phyloP scores from a whole-genome alignment of 1,139 yeast species.

The Sugiyamaella grinbergsii region DNA sequence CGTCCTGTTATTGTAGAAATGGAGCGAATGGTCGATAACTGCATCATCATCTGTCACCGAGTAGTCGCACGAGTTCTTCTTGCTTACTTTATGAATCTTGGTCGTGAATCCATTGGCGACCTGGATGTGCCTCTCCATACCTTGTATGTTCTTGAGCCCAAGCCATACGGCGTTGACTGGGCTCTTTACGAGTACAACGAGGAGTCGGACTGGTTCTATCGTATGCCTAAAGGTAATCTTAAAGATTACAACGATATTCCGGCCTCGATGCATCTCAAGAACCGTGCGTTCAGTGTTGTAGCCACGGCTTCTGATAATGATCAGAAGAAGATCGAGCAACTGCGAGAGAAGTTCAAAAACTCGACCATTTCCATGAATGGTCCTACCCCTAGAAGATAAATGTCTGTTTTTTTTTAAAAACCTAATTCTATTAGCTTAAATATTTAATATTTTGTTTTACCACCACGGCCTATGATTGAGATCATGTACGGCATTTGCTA shows the following conservation, averaged over 20 bases:
- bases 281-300: slow-evolving; percentile 35
- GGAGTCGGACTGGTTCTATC: slow-evolving; percentile 70
- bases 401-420: too few species aligned
- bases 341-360: slow-evolving; percentile 19
- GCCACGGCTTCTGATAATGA: slow-evolving; percentile 29
- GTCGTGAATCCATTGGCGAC: slow-evolving; percentile 80
- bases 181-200: slow-evolving; percentile 85
- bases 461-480: too few species aligned
- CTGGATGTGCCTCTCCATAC: slow-evolving; percentile 92
- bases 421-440: slow-evolving; percentile 1
- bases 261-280: slow-evolving; percentile 28
- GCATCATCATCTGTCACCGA: slow-evolving; percentile 80
- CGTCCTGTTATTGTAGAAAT: slow-evolving; percentile 90
- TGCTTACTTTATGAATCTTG: slow-evolving; percentile 86
- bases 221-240: slow-evolving; percentile 50
- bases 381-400: slow-evolving; percentile 13
- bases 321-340: slow-evolving; percentile 22
- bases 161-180: slow-evolving; percentile 95
- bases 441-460: slow-evolving; percentile 14
- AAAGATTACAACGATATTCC: slow-evolving; percentile 26
- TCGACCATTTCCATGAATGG: slow-evolving; percentile 10
- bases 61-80: slow-evolving; percentile 85
- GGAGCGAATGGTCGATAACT: slow-evolving; percentile 88
- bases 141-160: slow-evolving; percentile 83
- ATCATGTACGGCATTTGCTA: too few species aligned